These are phyloP conservation scores for Geotrichum histeridarum DNA, from an alignment of 1,139 yeast genomes.

Conservation along the genomic window DNA sequence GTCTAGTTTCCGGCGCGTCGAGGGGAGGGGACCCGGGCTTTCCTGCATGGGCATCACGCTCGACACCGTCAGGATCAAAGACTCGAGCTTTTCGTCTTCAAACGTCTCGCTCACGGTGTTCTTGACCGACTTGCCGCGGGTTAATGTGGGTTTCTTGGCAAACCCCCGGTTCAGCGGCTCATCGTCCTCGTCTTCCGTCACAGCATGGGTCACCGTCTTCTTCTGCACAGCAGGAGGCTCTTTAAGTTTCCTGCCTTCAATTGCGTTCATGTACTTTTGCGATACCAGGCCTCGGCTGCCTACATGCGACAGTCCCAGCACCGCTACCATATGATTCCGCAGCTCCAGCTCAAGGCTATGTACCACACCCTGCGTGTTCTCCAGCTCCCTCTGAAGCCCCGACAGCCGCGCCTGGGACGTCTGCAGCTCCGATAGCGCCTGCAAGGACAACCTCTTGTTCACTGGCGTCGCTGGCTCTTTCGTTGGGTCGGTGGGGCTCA, in stretches of 20 bases:
- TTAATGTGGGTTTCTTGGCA: neutral
- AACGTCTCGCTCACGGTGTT: conserved; percentile 6
- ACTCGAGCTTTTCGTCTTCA: conserved; percentile 14
- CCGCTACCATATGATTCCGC: conserved; percentile 34
- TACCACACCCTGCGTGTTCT: conserved; percentile 25
- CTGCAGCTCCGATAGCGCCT: conserved; percentile 36
- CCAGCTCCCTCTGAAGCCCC: conserved; percentile 26
- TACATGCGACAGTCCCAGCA: conserved; percentile 32
- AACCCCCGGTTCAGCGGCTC: neutral
- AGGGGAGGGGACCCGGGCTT: conserved; percentile 14
- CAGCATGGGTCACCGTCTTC: neutral
- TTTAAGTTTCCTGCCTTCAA: neutral
- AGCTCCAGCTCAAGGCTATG: conserved; percentile 27
- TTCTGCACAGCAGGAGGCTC: neutral
- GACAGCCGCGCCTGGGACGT: conserved; percentile 29
- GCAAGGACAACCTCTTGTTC: conserved; percentile 32
- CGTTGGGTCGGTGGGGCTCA: conserved; percentile 6
- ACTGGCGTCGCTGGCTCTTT: conserved; percentile 13
- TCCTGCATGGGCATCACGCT: conserved; percentile 12
- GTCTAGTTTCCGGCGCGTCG: conserved; percentile 12
- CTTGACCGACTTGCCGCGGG: conserved; percentile 4
- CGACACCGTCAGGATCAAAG: conserved; percentile 13
- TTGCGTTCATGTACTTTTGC: neutral
- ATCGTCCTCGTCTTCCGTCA: neutral
- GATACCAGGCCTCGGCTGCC: conserved; percentile 25